Evolutionary conservation across 768 basidiomycete genomes (phyloP).

Genomic region (Auricularia auricula-judae): DNA sequence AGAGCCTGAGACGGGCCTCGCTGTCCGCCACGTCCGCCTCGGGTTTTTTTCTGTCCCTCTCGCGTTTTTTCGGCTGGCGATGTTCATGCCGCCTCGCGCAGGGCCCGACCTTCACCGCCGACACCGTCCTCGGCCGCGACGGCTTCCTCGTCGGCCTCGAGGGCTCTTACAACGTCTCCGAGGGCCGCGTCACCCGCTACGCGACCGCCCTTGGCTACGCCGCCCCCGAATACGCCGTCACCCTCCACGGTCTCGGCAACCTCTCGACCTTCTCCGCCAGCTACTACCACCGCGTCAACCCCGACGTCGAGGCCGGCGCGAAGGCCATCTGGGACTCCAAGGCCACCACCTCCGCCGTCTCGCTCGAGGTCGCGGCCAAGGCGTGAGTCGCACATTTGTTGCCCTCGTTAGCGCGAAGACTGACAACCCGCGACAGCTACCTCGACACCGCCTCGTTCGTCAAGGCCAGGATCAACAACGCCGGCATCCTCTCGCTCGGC

Average conservation of each 20-base stretch:
- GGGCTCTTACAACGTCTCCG: slow-evolving; percentile 92
- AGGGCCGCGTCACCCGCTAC: slow-evolving; percentile 86
- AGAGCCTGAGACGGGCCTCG: not conserved
- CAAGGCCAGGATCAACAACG: slow-evolving; percentile 99
- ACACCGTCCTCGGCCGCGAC: slow-evolving; percentile 90
- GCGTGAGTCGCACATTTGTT: slow-evolving; percentile 41
- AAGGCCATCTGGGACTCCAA: slow-evolving; percentile 96
- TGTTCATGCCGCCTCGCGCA: slow-evolving; percentile 20
- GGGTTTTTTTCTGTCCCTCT: slow-evolving; percentile 1
- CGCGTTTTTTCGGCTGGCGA: not conserved
- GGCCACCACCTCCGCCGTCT: slow-evolving; percentile 73
- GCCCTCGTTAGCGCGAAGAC: not conserved
- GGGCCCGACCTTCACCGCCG: slow-evolving; percentile 97
- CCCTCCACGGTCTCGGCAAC: slow-evolving; percentile 91
- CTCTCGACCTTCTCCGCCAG: slow-evolving; percentile 86
- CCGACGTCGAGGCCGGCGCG: slow-evolving; percentile 88
- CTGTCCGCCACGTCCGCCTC: not conserved
- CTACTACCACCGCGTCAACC: slow-evolving; percentile 94
- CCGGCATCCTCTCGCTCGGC: slow-evolving; percentile 76
- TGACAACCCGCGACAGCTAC: slow-evolving; percentile 32
- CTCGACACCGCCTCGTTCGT: slow-evolving; percentile 84
- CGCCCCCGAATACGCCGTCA: slow-evolving; percentile 91
- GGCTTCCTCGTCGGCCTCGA: slow-evolving; percentile 96
- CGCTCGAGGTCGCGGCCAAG: slow-evolving; percentile 92
- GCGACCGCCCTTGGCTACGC: slow-evolving; percentile 89